Conservation (phyloP, 2,329 filamentous ascomycete genomes). For the Verticillium albo-atrum region DNA sequence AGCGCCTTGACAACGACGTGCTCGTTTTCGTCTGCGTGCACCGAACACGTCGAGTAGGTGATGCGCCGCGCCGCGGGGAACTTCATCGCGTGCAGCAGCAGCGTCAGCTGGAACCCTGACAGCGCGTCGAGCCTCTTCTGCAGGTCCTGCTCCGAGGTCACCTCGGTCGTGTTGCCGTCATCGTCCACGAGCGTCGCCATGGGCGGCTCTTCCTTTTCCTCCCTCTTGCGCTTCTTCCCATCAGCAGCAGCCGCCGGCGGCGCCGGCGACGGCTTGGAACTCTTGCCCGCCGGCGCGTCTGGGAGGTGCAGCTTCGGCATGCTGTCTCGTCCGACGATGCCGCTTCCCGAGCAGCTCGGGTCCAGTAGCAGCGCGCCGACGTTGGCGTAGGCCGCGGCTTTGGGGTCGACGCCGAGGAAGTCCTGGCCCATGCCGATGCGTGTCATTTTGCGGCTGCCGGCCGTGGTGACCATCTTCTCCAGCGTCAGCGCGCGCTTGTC, state of each 20-base stretch:
- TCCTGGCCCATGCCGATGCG: conserved; percentile 71
- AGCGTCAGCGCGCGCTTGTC: conserved; percentile 66
- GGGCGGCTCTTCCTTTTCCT: conserved; percentile 24
- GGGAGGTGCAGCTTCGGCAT: conserved; percentile 63
- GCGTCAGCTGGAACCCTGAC: conserved; percentile 73
- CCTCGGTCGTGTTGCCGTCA: conserved; percentile 46
- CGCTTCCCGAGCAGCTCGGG: conserved; percentile 92
- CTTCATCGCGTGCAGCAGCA: conserved; percentile 77
- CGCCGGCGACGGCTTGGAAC: conserved; percentile 12
- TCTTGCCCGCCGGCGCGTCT: conserved; percentile 28
- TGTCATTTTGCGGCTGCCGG: conserved; percentile 65
- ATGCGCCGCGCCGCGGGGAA: conserved; percentile 74
- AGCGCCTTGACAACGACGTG: conserved; percentile 72
- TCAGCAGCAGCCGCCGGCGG: neutral
- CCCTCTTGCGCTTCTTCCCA: conserved; percentile 42
- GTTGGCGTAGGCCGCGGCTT: conserved; percentile 53
- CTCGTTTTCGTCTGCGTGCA: conserved; percentile 87
- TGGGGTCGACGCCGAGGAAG: conserved; percentile 72
- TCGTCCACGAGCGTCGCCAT: conserved; percentile 47
- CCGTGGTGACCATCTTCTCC: conserved; percentile 76
- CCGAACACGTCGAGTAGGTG: conserved; percentile 91
- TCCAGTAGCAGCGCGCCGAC: conserved; percentile 84
- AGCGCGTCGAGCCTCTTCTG: conserved; percentile 66
- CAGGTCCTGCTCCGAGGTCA: conserved; percentile 52
- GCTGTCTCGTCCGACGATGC: conserved; percentile 86